Conservation (phyloP, 2,329 filamentous ascomycete species). For the Cladobotryum mycophilum region DNA sequence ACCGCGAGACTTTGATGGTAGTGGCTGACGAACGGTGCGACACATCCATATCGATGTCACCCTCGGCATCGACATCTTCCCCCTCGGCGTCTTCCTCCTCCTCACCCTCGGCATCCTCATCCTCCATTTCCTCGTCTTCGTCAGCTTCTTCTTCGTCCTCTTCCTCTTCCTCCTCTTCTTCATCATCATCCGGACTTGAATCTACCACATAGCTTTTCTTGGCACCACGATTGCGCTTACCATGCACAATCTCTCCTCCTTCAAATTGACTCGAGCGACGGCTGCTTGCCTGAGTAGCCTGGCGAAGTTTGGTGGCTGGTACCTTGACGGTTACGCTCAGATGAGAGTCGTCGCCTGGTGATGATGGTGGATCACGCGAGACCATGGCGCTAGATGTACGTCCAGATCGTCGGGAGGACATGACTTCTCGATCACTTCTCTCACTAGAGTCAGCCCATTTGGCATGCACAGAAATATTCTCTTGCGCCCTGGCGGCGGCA, state of each 20-base stretch:
- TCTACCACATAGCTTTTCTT: conserved; percentile 58
- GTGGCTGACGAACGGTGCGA: conserved; percentile 24
- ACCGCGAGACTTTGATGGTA: conserved; percentile 43
- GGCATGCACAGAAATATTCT: conserved; percentile 37
- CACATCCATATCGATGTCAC: conserved; percentile 41
- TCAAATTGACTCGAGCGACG: conserved; percentile 34
- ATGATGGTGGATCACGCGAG: conserved; percentile 41
- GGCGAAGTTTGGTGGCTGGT: conserved; percentile 45
- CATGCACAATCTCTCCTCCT: conserved; percentile 42
- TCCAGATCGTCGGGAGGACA: conserved; percentile 48
- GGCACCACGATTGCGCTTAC: conserved; percentile 47
- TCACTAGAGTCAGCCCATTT: conserved; percentile 36
- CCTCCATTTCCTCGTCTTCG: conserved; percentile 40
- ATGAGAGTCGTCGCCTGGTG: conserved; percentile 40
- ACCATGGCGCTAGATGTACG: conserved; percentile 37
- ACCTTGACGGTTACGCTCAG: conserved; percentile 45
- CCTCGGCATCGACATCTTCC: conserved; percentile 36
- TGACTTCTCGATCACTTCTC: conserved; percentile 32
- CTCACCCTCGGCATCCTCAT: conserved; percentile 32
- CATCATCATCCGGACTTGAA: conserved; percentile 42
- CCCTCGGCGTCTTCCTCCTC: conserved; percentile 36
- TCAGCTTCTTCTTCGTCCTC: conserved; percentile 34
- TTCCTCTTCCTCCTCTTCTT: conserved; percentile 32
- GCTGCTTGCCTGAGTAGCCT: conserved; percentile 38
- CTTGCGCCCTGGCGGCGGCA: conserved; percentile 36